A percentile compares a stretch with the other conserved stretches of the same genome.
Conservation (phyloP, 2,329 filamentous ascomycete species). For the Rasamsonia emersonii region DNA sequence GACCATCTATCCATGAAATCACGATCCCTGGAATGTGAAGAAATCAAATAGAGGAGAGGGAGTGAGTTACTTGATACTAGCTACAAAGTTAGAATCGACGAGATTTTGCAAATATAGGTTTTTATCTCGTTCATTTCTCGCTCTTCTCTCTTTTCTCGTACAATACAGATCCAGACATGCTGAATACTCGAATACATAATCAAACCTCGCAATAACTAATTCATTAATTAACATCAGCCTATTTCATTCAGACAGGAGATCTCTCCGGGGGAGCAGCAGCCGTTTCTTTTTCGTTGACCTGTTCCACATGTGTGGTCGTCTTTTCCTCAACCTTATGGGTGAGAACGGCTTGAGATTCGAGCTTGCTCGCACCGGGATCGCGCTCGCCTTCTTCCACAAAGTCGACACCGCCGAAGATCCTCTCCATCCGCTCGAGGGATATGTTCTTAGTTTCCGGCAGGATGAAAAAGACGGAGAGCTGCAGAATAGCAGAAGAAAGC, state of each 20-base stretch:
- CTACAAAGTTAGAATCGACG: too few relatives aligned
- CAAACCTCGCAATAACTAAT: too few relatives aligned
- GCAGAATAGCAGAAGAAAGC: background rate
- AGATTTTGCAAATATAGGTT: too few relatives aligned
- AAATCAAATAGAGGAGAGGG: too few relatives aligned
- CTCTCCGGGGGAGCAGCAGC: constrained; percentile 7
- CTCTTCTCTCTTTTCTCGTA: too few relatives aligned
- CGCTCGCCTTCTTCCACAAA: constrained; percentile 29
- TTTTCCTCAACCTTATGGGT: constrained; percentile 4
- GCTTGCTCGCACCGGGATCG: constrained; percentile 18
- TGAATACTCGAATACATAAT: too few relatives aligned
- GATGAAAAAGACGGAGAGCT: constrained; percentile 26
- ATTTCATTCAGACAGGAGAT: constrained; percentile 2
- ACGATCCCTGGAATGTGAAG: too few relatives aligned
- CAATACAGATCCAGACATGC: too few relatives aligned
- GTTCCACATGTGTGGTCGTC: background rate
- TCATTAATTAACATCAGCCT: too few relatives aligned
- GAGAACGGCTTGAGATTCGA: constrained; percentile 12
- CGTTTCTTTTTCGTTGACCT: constrained; percentile 2
- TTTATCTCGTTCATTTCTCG: too few relatives aligned
- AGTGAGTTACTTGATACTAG: too few relatives aligned
- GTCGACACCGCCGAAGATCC: constrained; percentile 29
- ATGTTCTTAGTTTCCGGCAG: constrained; percentile 29
- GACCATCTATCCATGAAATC: too few relatives aligned
- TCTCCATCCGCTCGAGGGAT: constrained; percentile 28